Base-by-base conservation (phyloP, 2,329 filamentous ascomycete species). In the Amauroascus niger region DNA sequence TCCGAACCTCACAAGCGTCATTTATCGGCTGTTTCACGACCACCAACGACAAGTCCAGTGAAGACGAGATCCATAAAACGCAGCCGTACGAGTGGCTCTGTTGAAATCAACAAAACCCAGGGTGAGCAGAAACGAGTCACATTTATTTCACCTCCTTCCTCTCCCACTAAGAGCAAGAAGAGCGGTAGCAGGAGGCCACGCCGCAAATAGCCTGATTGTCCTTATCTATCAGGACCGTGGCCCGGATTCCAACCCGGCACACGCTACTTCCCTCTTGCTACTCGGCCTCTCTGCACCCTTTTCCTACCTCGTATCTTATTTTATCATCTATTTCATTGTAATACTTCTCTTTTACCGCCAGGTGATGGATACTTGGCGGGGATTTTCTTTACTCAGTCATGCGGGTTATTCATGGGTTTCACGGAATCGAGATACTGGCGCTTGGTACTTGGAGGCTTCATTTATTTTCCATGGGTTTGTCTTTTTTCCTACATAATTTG, bases 91-190 rank as follows among this genome's bases (percentile, higher is more conserved):
- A 30, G 26, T 28, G 43, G 47, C 8, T 14, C 41, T 43, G 6
- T 49, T 9, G 28, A 40, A 8, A 35, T 37, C 18, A 46, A 11
- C 13, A 52, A 14, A 6, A 35, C 33, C 62, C 63, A 32, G 58
- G 63, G 64, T 50, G 66, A 71, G 24, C 66, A 67, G 54, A 67
- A 66, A 54, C 70, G 63, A 8, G 67, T 69, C 45, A 67, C 63
- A 56, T 71, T 71, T 56, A 63, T 64, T 22, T 67, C 62, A 54
- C 64, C 69, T 7, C 62, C 62, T 22, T 59, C 65, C n/a, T 66
- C 64, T 39, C 57, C 64, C 1, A 57, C 56, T 14, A 65, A 67
- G 44, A 39, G 59, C 11, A 66, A 65, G 52, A 64, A 65, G 49
- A 59, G 63, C 14, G 49, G 58, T 44, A 61, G 57, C 33, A 67